Conservation (phyloP, 768 basidiomycete genomes). For the Sutorius australiensis region DNA sequence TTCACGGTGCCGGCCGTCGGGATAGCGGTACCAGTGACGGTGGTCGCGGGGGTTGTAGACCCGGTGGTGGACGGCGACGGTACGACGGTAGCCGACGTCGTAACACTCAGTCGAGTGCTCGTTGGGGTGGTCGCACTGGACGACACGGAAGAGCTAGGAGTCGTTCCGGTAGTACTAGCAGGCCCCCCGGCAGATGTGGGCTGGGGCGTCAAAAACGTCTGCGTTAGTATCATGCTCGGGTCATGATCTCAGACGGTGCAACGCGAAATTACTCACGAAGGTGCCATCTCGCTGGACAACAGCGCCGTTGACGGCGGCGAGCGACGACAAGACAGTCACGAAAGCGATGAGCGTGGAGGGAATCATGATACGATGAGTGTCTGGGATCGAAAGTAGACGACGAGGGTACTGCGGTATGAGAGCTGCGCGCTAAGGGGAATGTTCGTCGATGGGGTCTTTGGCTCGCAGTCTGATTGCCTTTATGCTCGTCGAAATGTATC, state of each 20-base stretch:
- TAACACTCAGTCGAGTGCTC: not conserved
- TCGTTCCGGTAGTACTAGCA: not conserved
- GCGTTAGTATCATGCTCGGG: not conserved
- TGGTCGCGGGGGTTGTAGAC: too few relatives aligned
- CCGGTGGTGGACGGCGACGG: not conserved
- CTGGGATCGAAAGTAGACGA: not conserved
- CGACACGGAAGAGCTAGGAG: not conserved
- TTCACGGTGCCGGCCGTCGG: not conserved
- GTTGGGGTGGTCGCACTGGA: not conserved
- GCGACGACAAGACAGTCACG: conserved; percentile 4
- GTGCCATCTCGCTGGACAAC: conserved; percentile 16
- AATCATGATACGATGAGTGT: not conserved
- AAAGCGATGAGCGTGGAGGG: conserved; percentile 7
- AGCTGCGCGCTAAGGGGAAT: not conserved
- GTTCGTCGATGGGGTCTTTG: not conserved
- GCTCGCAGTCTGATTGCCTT: not conserved
- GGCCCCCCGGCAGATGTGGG: not conserved
- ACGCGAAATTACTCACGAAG: conserved; percentile 6
- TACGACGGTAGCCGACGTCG: not conserved
- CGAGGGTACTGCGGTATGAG: not conserved
- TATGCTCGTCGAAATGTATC: conserved; percentile 11
- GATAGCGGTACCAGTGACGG: too few relatives aligned
- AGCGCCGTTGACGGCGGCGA: conserved; percentile 15
- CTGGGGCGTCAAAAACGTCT: conserved; percentile 13
- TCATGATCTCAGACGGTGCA: fast-evolving